Conservation (phyloP, 768 basidiomycete species). For the Gymnopilus dilepis region DNA sequence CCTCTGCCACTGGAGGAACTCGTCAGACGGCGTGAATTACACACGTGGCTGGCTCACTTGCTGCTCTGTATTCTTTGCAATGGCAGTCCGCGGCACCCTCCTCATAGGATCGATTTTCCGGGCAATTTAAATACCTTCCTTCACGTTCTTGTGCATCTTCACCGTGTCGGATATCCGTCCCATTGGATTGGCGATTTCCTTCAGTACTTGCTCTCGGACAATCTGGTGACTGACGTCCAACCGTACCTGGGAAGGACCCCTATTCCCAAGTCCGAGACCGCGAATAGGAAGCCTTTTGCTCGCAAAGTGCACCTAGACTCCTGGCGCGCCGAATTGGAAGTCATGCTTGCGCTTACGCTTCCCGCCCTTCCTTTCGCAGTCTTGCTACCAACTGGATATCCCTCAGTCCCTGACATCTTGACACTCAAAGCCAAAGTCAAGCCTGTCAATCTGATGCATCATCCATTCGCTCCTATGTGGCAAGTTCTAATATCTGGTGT, state of each 20-base stretch:
- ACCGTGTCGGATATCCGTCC: conserved; percentile 23
- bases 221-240: conserved; percentile 18
- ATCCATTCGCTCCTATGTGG: background rate
- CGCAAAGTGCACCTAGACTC: conserved; percentile 7
- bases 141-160: conserved; percentile 20
- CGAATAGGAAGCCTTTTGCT: background rate
- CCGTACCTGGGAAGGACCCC: conserved; percentile 21
- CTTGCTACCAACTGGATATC: background rate
- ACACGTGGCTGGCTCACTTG: conserved; percentile 22
- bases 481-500: conserved; percentile 8
- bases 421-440: conserved; percentile 9
- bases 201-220: conserved; percentile 23
- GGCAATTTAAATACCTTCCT: conserved; percentile 23
- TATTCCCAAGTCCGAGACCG: conserved; percentile 9
- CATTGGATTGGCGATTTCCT: conserved; percentile 31
- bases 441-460: background rate
- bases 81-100: conserved; percentile 13
- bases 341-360: conserved; percentile 8
- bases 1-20: conserved; percentile 18
- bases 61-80: conserved; percentile 24
- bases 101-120: conserved; percentile 24
- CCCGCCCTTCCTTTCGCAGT: conserved; percentile 15
- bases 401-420: background rate
- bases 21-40: conserved; percentile 24
- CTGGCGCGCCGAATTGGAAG: conserved; percentile 16